Percentiles rank a stretch among this genome's conserved stretches.
phyloP scores from a whole-genome alignment of 805 yeast species.

The Starmerella roubikii region DNA sequence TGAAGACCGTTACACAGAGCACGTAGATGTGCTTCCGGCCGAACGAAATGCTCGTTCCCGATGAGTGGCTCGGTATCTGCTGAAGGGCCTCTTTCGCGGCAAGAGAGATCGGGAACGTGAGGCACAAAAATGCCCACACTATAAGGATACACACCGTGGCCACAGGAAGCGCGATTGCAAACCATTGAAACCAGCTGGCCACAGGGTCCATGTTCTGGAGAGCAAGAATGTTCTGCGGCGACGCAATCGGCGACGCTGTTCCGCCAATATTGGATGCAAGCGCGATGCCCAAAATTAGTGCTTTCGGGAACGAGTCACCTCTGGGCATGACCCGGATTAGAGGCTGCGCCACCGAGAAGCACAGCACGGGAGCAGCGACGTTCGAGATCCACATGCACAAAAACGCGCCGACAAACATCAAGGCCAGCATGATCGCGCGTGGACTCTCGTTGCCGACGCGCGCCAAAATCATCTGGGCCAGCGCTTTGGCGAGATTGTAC shows the following conservation, averaged over 20 bases:
- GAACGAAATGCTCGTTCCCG: slow-evolving; percentile 36
- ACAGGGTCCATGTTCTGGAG: slow-evolving; percentile 75
- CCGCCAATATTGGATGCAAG: slow-evolving; percentile 90
- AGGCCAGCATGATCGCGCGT: slow-evolving; percentile 54
- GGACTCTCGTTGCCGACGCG: slow-evolving; percentile 74
- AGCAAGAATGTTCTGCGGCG: slow-evolving; percentile 92
- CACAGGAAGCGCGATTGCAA: slow-evolving; percentile 73
- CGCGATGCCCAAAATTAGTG: slow-evolving; percentile 81
- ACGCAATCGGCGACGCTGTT: slow-evolving; percentile 93
- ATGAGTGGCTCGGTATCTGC: slow-evolving; percentile 36
- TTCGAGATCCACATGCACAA: slow-evolving; percentile 92
- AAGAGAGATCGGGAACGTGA: slow-evolving; percentile 42
- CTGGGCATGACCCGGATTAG: slow-evolving; percentile 70
- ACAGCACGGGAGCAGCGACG: slow-evolving; percentile 93
- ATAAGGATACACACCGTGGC: slow-evolving; percentile 45
- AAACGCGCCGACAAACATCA: slow-evolving; percentile 76
- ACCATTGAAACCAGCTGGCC: slow-evolving; percentile 89
- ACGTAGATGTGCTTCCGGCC: slow-evolving; percentile 65
- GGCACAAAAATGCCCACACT: slow-evolving; percentile 59
- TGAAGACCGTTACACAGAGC: slow-evolving; percentile 46
- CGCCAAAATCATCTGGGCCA: slow-evolving; percentile 70
- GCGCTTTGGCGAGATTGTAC: slow-evolving; percentile 71
- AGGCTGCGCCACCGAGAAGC: slow-evolving; percentile 85
- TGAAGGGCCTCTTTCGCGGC: slow-evolving; percentile 38
- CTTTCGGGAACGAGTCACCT: slow-evolving; percentile 63